phyloP scores from a whole-genome alignment of 2,329 filamentous ascomycete species.

The Leptographium lundbergii region DNA sequence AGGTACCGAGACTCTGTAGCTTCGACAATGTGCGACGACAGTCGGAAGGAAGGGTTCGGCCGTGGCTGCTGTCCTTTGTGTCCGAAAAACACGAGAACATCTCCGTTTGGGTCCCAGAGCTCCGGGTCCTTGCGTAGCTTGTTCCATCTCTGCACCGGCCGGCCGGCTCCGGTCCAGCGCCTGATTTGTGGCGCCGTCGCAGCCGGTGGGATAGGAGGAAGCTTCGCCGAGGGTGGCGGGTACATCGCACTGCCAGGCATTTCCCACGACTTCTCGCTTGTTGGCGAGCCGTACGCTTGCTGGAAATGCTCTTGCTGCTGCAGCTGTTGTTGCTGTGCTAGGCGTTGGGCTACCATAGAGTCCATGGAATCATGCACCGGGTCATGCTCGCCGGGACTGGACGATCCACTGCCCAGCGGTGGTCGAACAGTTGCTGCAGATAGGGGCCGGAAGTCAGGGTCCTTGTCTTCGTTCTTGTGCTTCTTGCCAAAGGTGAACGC shows the following conservation, averaged over 20 bases:
- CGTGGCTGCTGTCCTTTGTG: slow-evolving; percentile 30
- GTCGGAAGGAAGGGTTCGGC: slow-evolving; percentile 39
- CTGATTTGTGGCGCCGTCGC: slow-evolving; percentile 28
- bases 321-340: slow-evolving; percentile 1
- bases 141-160: slow-evolving; percentile 39
- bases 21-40: slow-evolving; percentile 47
- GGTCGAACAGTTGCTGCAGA: slow-evolving; percentile 26
- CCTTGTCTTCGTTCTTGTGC: slow-evolving; percentile 20
- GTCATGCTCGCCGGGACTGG: slow-evolving; percentile 13
- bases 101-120: slow-evolving; percentile 47
- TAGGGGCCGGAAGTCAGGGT: slow-evolving; percentile 19
- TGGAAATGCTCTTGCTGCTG: slow-evolving; percentile 1
- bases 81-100: slow-evolving; percentile 44
- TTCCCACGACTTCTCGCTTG: slow-evolving; percentile 14
- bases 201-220: slow-evolving; percentile 27
- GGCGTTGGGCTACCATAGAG: slow-evolving; percentile 1
- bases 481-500: slow-evolving; percentile 40
- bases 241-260: slow-evolving; percentile 11
- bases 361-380: slow-evolving; percentile 10
- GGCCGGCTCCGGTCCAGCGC: slow-evolving; percentile 39
- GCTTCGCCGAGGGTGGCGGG: slow-evolving; percentile 30
- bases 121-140: slow-evolving; percentile 47
- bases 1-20: slow-evolving; percentile 42
- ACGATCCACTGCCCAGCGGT: slow-evolving; percentile 4
- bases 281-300: not conserved